phyloP scores from a whole-genome alignment of 345 rosid genomes.

The Populus tremula region DNA sequence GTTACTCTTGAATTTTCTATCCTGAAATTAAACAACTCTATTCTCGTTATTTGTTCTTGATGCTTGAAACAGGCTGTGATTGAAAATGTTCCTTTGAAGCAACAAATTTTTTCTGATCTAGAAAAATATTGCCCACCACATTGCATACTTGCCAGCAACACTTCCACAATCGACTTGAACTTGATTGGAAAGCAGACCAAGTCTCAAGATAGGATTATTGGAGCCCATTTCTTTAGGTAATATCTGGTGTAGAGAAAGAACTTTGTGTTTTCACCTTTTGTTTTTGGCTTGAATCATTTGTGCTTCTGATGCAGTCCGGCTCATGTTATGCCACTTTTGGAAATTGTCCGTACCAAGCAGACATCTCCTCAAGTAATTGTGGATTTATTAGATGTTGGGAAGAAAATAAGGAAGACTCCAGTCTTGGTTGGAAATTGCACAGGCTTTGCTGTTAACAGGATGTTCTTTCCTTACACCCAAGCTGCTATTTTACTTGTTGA shows the following conservation, averaged over 20 bases:
- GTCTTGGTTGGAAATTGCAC: conserved; percentile 97
- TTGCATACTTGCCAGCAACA: conserved; percentile 91
- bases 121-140: conserved; percentile 85
- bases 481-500: conserved; percentile 80
- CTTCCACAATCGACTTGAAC: conserved; percentile 92
- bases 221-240: conserved; percentile 99
- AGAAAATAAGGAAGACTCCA: conserved; percentile 87
- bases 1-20: neutral
- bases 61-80: conserved; percentile 81
- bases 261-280: neutral
- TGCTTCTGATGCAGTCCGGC: conserved; percentile 70
- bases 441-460: conserved; percentile 96
- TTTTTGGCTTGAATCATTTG: conserved; percentile 14
- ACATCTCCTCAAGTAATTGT: conserved; percentile 88
- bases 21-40: conserved; percentile 14
- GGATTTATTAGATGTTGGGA: conserved; percentile 85
- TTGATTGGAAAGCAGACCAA: conserved; percentile 74
- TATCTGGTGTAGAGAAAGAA: neutral
- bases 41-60: conserved; percentile 22
- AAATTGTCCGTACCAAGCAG: conserved; percentile 79
- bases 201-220: conserved; percentile 77
- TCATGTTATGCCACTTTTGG: conserved; percentile 93
- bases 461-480: conserved; percentile 94
- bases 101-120: conserved; percentile 87
- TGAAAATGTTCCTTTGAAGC: conserved; percentile 87